Evolutionary conservation across 108 stramenopile species (phyloP).

Genomic region (Asterionellopsis glacialis): DNA sequence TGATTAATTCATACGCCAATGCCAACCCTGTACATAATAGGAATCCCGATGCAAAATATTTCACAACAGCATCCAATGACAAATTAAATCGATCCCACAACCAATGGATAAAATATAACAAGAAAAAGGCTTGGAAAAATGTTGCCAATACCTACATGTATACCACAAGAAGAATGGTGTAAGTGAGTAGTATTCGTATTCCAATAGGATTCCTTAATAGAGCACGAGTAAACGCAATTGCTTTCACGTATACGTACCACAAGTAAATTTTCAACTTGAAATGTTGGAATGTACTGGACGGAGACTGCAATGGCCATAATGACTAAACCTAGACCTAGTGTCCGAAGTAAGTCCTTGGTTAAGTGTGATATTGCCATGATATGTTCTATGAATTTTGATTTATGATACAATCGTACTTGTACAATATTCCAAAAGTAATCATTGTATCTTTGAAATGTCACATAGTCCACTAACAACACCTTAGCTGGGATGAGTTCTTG

Average conservation of each 20-base stretch:
- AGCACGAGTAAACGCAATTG: too few relatives aligned
- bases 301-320: constrained; percentile 18
- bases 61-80: constrained; percentile 53
- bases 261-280: constrained; percentile 19
- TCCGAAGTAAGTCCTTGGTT: constrained; percentile 20
- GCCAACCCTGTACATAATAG: constrained; percentile 35
- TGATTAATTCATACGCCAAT: constrained; percentile 47
- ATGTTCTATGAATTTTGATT: constrained; percentile 23
- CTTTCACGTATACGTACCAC: constrained; percentile 22
- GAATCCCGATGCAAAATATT: constrained; percentile 57
- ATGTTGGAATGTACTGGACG: constrained; percentile 15
- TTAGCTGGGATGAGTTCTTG: constrained; percentile 24
- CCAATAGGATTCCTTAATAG: too few relatives aligned
- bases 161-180: too few relatives aligned
- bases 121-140: constrained; percentile 38
- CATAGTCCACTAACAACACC: constrained; percentile 35
- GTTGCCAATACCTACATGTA: constrained; percentile 14
- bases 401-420: constrained; percentile 8
- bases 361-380: constrained; percentile 27
- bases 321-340: constrained; percentile 16
- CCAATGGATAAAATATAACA: constrained; percentile 51
- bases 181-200: too few relatives aligned
- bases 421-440: constrained; percentile 26
- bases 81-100: constrained; percentile 47
- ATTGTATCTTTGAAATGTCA: constrained; percentile 43